Percentiles rank a stretch among this genome's conserved stretches.
Conservation (phyloP, 352 stramenopile species). For the Globisporangium recalcitrans region DNA sequence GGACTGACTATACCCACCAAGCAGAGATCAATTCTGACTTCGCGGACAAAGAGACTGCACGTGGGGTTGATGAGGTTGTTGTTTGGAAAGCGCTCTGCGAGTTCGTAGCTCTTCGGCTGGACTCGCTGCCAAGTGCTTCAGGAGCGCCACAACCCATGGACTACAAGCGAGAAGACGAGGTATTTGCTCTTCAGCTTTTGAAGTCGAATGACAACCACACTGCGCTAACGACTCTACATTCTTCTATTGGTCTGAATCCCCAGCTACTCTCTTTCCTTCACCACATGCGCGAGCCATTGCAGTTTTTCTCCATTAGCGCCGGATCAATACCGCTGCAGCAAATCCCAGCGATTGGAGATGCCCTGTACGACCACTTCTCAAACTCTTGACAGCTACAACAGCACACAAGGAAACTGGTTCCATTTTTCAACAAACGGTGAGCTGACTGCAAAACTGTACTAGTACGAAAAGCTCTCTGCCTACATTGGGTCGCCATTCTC, state of each 20-base stretch:
- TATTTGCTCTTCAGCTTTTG: constrained; percentile 14
- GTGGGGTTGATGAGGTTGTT: constrained; percentile 8
- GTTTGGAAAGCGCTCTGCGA: constrained; percentile 26
- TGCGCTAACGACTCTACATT: not conserved
- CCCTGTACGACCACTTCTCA: constrained; percentile 14
- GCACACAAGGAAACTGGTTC: not conserved
- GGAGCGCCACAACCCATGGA: constrained; percentile 9
- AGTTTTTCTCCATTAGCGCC: constrained; percentile 28
- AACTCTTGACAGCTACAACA: not conserved
- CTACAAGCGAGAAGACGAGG: constrained; percentile 43
- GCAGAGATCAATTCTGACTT: not conserved
- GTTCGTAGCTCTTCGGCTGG: constrained; percentile 25
- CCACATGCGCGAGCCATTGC: constrained; percentile 24
- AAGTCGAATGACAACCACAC: no score
- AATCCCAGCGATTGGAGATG: constrained; percentile 21
- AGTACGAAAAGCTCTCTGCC: no score
- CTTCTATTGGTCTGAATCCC: not conserved
- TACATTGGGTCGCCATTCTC: constrained; percentile 26
- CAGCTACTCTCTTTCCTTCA: constrained; percentile 32
- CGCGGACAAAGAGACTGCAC: not conserved
- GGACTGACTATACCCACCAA: not conserved
- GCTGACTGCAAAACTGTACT: not conserved
- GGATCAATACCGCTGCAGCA: constrained; percentile 19
- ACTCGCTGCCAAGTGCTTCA: not conserved
- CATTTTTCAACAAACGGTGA: no score